Conservation (phyloP, 2,329 filamentous ascomycete species). For the Stagonosporopsis vannaccii region DNA sequence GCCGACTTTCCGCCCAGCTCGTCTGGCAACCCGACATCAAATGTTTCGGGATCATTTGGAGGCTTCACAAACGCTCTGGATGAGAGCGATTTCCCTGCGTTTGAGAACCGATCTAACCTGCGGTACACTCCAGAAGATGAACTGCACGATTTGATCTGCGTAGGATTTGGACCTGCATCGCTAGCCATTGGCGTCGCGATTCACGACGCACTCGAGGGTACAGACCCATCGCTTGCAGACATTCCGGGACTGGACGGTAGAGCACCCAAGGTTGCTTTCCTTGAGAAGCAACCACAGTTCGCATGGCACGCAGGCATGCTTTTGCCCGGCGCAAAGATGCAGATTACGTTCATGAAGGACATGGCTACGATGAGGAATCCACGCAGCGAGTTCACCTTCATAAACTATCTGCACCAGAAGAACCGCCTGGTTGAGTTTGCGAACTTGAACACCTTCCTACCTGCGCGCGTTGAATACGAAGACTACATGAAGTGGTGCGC, state of each 20-base stretch:
- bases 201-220: constrained; percentile 70
- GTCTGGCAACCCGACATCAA: constrained; percentile 28
- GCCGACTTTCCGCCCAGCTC: constrained; percentile 33
- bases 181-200: constrained; percentile 88
- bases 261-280: constrained; percentile 78
- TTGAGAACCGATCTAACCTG: constrained; percentile 56
- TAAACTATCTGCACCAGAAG: constrained; percentile 89
- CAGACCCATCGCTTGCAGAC: constrained; percentile 42
- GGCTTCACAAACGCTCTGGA: constrained; percentile 39
- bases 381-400: constrained; percentile 88
- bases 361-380: constrained; percentile 89
- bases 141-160: constrained; percentile 83
- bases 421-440: constrained; percentile 86
- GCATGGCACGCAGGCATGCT: constrained; percentile 97
- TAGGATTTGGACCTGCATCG: constrained; percentile 92
- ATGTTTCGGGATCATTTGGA: constrained; percentile 36
- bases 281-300: constrained; percentile 85
- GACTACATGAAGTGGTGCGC: constrained; percentile 97
- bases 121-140: constrained; percentile 65
- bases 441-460: constrained; percentile 88
- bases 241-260: constrained; percentile 46
- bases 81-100: constrained; percentile 35
- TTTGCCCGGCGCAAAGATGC: constrained; percentile 91
- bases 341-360: constrained; percentile 97
- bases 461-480: constrained; percentile 87